Percentiles rank a stretch among this genome's conserved stretches.
Evolutionary conservation across 257 asterid species (phyloP).

Genomic region (Solanum tarijense): DNA sequence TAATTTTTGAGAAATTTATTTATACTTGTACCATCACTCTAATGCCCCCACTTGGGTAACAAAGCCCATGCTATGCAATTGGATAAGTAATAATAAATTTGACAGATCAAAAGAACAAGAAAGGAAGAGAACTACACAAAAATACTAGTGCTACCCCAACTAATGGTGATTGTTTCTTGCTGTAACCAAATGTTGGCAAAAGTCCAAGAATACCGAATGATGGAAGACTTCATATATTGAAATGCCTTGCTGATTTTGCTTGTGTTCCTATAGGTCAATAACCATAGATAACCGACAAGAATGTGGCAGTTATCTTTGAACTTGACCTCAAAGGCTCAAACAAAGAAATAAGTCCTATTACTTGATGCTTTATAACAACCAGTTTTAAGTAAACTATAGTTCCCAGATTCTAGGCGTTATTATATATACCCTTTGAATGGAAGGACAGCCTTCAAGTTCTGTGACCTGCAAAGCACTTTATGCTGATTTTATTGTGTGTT

Average conservation of each 20-base stretch:
- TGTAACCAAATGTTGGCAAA: background rate
- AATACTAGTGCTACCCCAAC: background rate
- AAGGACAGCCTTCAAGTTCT: background rate
- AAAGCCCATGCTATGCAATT: background rate
- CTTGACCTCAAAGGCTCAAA: background rate
- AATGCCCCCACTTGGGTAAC: background rate
- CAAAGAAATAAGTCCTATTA: background rate
- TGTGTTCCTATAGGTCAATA: background rate
- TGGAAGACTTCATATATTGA: background rate
- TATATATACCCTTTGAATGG: background rate
- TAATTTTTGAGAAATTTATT: background rate
- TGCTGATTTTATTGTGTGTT: background rate
- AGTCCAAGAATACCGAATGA: background rate
- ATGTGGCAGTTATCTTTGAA: background rate
- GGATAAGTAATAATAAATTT: background rate
- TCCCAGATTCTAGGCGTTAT: background rate
- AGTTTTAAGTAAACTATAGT: background rate
- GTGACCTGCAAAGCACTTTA: background rate
- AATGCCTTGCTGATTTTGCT: background rate
- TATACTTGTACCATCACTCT: background rate
- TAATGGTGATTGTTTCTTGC: background rate
- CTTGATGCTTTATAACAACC: background rate
- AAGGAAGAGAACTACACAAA: background rate
- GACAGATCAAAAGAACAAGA: background rate
- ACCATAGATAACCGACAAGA: background rate